These are phyloP conservation scores for Symbiodinium natans DNA, from an alignment of 73 alveolate genomes.

Conservation along the genomic window DNA sequence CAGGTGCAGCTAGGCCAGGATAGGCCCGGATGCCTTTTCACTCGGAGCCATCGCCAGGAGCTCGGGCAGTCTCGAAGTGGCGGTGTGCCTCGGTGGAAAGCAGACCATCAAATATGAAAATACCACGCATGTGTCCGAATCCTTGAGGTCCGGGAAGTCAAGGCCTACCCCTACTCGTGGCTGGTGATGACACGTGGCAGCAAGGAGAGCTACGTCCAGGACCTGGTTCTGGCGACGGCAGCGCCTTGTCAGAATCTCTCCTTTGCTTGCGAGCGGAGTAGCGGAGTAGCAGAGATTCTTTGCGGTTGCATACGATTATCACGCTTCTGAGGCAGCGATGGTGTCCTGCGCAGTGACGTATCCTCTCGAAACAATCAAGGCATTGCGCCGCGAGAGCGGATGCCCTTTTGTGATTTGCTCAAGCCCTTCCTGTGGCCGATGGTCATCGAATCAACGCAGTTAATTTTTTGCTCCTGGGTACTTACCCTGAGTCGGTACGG, in stretches of 20 bases:
- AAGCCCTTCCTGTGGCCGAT: neutral
- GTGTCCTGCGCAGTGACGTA: constrained; percentile 72
- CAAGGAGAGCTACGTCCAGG: constrained; percentile 76
- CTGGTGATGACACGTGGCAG: constrained; percentile 90
- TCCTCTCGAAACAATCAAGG: constrained; percentile 83
- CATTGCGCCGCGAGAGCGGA: neutral
- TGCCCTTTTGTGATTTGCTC: neutral
- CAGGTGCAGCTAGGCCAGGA: too few species aligned
- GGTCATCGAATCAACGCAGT: neutral
- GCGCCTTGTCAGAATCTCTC: neutral
- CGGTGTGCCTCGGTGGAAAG: neutral
- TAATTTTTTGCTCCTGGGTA: neutral
- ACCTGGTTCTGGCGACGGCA: constrained; percentile 68
- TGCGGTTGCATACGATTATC: too few species aligned
- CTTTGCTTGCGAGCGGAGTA: neutral
- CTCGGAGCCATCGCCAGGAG: too few species aligned
- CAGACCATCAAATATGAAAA: too few species aligned
- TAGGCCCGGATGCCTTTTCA: too few species aligned
- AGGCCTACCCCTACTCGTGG: constrained; percentile 82
- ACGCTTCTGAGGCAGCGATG: constrained; percentile 48
- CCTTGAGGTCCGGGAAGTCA: constrained; percentile 76
- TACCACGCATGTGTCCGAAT: neutral
- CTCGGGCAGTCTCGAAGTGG: constrained; percentile 2
- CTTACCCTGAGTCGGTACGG: neutral
- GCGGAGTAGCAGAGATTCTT: neutral